phyloP scores from a whole-genome alignment of 2,329 filamentous ascomycete genomes.

The Pezicula carpinea region DNA sequence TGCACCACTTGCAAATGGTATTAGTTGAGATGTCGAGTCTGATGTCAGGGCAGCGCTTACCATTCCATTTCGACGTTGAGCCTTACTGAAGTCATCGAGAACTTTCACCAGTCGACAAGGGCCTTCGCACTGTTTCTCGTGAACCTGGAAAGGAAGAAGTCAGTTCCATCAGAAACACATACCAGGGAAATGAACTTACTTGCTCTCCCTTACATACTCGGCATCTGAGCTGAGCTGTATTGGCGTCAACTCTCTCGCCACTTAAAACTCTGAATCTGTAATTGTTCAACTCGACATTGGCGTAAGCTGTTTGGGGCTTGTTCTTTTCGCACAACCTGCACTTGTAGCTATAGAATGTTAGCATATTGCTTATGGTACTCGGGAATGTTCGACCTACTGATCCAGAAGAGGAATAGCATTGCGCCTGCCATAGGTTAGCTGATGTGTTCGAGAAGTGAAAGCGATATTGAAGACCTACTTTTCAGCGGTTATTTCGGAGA shows the following conservation, averaged over 20 bases:
- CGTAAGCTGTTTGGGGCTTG: conserved; percentile 33
- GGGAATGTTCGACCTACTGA: conserved; percentile 1
- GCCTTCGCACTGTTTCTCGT: conserved; percentile 43
- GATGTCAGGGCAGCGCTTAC: conserved; percentile 16
- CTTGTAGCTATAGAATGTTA: conserved; percentile 33
- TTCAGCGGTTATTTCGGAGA: neutral
- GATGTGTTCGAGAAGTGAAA: neutral
- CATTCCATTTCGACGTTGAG: conserved; percentile 37
- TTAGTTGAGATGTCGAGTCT: neutral
- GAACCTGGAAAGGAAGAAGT: conserved; percentile 31
- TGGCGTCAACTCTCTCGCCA: conserved; percentile 11
- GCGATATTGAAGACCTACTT: neutral
- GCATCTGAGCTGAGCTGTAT: conserved; percentile 1
- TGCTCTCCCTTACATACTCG: conserved; percentile 7
- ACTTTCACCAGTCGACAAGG: conserved; percentile 40
- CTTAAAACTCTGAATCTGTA: conserved; percentile 16
- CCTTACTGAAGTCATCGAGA: conserved; percentile 44
- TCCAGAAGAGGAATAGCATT: conserved; percentile 7
- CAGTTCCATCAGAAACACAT: neutral
- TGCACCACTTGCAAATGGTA: conserved; percentile 33
- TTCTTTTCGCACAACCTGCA: conserved; percentile 40
- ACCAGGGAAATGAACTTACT: neutral
- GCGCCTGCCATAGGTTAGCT: neutral
- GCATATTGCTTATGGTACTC: neutral
- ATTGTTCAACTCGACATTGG: conserved; percentile 39